These are phyloP conservation scores for Xylariales sp. DNA, from an alignment of 2,329 filamentous ascomycete species.

Conservation along the genomic window DNA sequence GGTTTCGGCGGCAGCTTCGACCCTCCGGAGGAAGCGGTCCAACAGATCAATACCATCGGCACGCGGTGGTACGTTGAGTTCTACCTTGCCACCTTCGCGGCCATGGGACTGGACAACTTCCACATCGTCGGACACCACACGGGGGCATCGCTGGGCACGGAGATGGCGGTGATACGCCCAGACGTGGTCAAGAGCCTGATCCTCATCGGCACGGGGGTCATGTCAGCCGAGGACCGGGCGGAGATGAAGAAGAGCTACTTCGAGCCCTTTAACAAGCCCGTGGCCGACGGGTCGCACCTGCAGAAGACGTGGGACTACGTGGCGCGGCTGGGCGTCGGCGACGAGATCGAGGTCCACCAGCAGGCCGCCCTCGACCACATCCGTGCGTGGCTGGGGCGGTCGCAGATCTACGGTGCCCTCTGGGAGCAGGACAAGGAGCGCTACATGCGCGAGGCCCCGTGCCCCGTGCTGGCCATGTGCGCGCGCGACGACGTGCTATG, in stretches of 20 bases:
- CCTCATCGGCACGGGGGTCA: slow-evolving; percentile 6
- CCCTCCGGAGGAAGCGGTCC: slow-evolving; percentile 7
- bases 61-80: slow-evolving; percentile 11
- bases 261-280: slow-evolving; percentile 8
- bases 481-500: slow-evolving; percentile 8
- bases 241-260: slow-evolving; percentile 2
- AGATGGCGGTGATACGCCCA: slow-evolving; percentile 10
- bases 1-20: slow-evolving; percentile 13
- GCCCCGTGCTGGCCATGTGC: slow-evolving; percentile 8
- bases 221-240: slow-evolving; percentile 6
- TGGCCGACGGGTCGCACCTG: slow-evolving; percentile 8
- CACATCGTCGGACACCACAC: slow-evolving; percentile 14
- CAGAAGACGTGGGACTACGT: slow-evolving; percentile 10
- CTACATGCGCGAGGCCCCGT: slow-evolving; percentile 3
- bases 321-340: slow-evolving; percentile 4
- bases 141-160: slow-evolving; percentile 10
- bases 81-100: slow-evolving; percentile 7
- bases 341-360: slow-evolving; percentile 7
- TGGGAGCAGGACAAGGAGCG: slow-evolving; percentile 9
- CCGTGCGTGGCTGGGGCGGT: slow-evolving; percentile 6
- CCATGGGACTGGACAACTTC: background rate
- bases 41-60: slow-evolving; percentile 2
- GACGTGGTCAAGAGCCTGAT: slow-evolving; percentile 3
- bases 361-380: slow-evolving; percentile 8
- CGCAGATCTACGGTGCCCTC: slow-evolving; percentile 9